Evolutionary conservation across 176 grass and related monocot genomes (phyloP).

Genomic region (Tillandsia fasciculata): DNA sequence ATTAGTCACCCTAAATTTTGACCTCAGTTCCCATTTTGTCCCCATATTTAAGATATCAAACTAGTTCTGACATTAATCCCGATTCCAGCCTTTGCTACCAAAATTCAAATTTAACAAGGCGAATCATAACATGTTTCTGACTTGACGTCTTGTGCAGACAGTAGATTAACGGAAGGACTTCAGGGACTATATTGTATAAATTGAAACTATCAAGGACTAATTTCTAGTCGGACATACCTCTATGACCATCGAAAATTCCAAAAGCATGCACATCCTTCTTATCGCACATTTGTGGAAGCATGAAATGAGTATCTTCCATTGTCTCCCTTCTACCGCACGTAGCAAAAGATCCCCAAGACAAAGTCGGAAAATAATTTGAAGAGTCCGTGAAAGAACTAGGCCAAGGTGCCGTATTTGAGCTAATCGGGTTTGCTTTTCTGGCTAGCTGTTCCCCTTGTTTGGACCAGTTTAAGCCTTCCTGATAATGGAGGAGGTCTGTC

Average conservation of each 20-base stretch:
- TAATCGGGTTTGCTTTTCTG: constrained; percentile 29
- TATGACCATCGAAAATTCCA: constrained; percentile 95
- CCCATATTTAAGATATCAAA: too few relatives aligned
- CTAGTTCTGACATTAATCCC: too few relatives aligned
- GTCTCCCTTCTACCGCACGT: constrained; percentile 79
- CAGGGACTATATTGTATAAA: too few relatives aligned
- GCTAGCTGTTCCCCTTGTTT: constrained; percentile 57
- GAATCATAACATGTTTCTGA: background rate
- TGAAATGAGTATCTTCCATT: constrained; percentile 97
- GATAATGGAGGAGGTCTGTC: constrained; percentile 30
- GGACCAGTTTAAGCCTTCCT: constrained; percentile 73
- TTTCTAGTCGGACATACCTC: constrained; percentile 49
- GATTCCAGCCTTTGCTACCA: too few relatives aligned
- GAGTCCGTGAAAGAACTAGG: constrained; percentile 32
- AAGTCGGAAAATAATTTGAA: constrained; percentile 45
- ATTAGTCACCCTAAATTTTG: too few relatives aligned
- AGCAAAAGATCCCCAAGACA: constrained; percentile 94
- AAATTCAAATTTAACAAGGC: constrained; percentile 10
- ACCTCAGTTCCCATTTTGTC: too few relatives aligned
- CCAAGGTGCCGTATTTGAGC: constrained; percentile 22
- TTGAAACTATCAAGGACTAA: background rate
- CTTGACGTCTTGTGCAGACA: too few relatives aligned
- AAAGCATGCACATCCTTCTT: constrained; percentile 63
- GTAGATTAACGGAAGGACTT: too few relatives aligned
- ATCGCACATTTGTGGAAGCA: constrained; percentile 59